A percentile compares a stretch with the other conserved stretches of the same genome.
Evolutionary conservation across 495 filamentous ascomycete genomes (phyloP).

Genomic region (Penicillium silybi): DNA sequence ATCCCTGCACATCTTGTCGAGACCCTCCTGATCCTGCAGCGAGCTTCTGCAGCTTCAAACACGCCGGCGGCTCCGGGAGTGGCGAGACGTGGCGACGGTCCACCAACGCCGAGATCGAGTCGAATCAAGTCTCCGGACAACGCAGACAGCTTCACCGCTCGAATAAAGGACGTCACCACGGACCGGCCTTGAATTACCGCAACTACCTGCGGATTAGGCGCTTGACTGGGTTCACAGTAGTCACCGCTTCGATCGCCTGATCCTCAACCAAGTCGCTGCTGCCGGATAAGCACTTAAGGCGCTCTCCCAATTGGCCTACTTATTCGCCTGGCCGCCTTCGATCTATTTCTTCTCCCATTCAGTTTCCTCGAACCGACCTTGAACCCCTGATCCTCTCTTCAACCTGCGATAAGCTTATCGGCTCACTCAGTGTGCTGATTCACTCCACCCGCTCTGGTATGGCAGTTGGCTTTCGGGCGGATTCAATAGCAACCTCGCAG

Average conservation of each 20-base stretch:
- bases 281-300: slow-evolving; percentile 11
- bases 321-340: not conserved
- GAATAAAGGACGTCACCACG: slow-evolving; percentile 1
- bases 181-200: not conserved
- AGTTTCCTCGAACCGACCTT: not conserved
- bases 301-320: not conserved
- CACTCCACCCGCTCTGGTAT: slow-evolving; percentile 12
- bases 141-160: slow-evolving; percentile 12
- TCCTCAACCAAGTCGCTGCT: slow-evolving; percentile 7
- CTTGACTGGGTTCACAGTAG: not conserved
- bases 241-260: slow-evolving; percentile 21
- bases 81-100: slow-evolving; percentile 17
- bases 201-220: not conserved
- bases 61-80: slow-evolving; percentile 1
- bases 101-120: not conserved
- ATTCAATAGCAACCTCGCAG: not conserved
- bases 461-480: slow-evolving; percentile 24
- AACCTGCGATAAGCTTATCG: not conserved
- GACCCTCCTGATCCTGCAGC: not conserved
- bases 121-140: not conserved
- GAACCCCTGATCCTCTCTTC: not conserved
- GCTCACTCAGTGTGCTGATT: not conserved
- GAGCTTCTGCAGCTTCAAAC: not conserved
- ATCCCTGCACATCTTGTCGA: not conserved
- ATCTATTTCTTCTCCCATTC: not conserved